Evolutionary conservation across 352 stramenopile genomes (phyloP).

Genomic region (Globisporangium solare): DNA sequence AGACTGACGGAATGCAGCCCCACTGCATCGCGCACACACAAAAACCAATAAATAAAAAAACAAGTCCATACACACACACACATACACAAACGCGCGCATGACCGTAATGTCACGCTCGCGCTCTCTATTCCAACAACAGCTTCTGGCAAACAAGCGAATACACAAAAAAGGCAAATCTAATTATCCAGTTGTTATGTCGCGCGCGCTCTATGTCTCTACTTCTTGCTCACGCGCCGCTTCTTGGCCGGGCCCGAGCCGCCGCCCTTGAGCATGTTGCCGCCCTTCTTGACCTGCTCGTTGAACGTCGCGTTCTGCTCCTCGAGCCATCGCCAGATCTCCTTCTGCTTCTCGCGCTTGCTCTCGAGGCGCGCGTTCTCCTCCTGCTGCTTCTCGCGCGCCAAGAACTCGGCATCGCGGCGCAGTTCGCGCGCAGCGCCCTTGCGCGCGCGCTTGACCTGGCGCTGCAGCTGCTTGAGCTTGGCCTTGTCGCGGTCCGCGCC

Average conservation of each 20-base stretch:
- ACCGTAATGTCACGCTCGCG: no score
- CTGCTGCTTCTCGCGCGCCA: slow-evolving; percentile 90
- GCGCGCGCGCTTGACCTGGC: slow-evolving; percentile 95
- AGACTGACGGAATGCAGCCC: no score
- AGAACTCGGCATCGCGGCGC: slow-evolving; percentile 91
- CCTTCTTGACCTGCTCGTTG: slow-evolving; percentile 96
- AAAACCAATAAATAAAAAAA: no score
- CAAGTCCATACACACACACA: no score
- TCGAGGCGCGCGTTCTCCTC: slow-evolving; percentile 76
- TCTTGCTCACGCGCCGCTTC: slow-evolving; percentile 47
- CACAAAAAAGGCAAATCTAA: background rate
- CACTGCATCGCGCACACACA: no score
- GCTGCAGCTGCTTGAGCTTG: slow-evolving; percentile 89
- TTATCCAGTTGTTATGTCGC: slow-evolving; percentile 7
- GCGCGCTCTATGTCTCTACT: slow-evolving; percentile 22
- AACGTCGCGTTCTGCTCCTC: slow-evolving; percentile 96
- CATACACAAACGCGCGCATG: no score
- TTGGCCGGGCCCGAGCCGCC: slow-evolving; percentile 77
- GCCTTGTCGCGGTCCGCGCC: slow-evolving; percentile 73
- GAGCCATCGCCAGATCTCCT: slow-evolving; percentile 95
- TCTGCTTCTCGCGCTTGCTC: slow-evolving; percentile 88
- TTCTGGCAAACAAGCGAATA: no score
- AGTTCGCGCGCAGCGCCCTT: slow-evolving; percentile 95
- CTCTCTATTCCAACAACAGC: no score
- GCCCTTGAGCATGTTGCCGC: slow-evolving; percentile 93